phyloP scores from a whole-genome alignment of 257 asterid species.

The Coffea eugenioides region DNA sequence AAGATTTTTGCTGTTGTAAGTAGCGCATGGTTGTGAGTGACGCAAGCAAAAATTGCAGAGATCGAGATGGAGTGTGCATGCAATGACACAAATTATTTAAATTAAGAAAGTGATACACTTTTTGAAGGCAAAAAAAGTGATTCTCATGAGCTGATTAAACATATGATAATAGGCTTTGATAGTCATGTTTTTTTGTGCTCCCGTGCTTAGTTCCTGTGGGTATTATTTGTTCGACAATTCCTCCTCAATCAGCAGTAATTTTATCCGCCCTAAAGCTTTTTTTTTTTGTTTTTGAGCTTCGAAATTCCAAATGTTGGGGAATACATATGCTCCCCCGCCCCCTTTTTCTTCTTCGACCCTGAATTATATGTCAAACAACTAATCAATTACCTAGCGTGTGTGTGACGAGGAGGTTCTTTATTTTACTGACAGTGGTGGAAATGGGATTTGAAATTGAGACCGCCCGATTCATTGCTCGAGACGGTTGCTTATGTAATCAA shows the following conservation, averaged over 20 bases:
- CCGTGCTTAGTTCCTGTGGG: constrained; percentile 29
- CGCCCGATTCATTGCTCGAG: constrained; percentile 29
- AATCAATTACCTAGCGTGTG: constrained; percentile 33
- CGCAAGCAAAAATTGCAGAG: not conserved
- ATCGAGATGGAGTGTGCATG: not conserved
- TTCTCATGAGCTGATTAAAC: not conserved
- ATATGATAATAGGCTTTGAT: constrained; percentile 19
- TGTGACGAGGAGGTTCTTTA: constrained; percentile 13
- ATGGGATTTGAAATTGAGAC: not conserved
- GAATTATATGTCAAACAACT: constrained; percentile 31
- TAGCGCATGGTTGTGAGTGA: too few species aligned
- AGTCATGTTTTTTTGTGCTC: constrained; percentile 35
- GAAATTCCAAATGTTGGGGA: constrained; percentile 57
- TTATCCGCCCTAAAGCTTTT: not conserved
- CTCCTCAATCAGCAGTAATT: constrained; percentile 8
- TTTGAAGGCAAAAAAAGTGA: constrained; percentile 4
- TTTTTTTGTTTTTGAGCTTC: constrained; percentile 28
- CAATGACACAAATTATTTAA: not conserved
- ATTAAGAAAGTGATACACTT: not conserved
- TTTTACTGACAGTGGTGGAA: not conserved
- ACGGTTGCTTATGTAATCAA: not conserved
- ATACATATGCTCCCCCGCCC: not conserved
- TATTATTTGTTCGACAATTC: constrained; percentile 20
- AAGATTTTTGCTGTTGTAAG: too few species aligned
- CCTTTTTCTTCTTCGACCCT: constrained; percentile 14